Percentiles rank a stretch among this genome's conserved stretches.
Evolutionary conservation across 805 yeast genomes (phyloP).

Genomic region (Candida cerambycidarum): DNA sequence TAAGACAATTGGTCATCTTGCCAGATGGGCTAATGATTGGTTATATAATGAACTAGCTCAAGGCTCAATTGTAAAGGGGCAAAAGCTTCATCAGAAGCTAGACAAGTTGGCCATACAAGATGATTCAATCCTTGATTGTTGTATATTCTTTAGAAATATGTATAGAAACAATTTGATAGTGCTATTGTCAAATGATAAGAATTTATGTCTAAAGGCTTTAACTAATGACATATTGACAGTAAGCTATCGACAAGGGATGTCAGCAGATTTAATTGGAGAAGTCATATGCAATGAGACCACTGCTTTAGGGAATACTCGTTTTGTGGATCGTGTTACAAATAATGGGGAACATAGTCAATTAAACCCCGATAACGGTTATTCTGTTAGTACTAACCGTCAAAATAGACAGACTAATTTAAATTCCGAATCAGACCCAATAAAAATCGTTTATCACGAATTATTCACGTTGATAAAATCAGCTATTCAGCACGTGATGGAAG

Average conservation of each 20-base stretch:
- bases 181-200: constrained; percentile 77
- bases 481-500: constrained; percentile 50
- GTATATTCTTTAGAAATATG: constrained; percentile 56
- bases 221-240: constrained; percentile 66
- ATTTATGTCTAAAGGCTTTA: constrained; percentile 76
- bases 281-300: constrained; percentile 38
- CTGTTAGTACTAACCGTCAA: background rate
- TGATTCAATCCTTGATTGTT: constrained; percentile 85
- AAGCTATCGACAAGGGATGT: constrained; percentile 47
- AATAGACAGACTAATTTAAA: too few species aligned
- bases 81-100: constrained; percentile 54
- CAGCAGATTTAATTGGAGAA: constrained; percentile 42
- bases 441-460: constrained; percentile 41
- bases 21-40: constrained; percentile 80
- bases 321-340: too few species aligned
- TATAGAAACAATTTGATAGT: constrained; percentile 45
- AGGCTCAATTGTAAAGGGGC: constrained; percentile 54
- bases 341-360: too few species aligned
- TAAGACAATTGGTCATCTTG: constrained; percentile 51
- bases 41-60: constrained; percentile 59
- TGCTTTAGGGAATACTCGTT: constrained; percentile 3
- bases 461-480: constrained; percentile 42
- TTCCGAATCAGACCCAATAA: constrained; percentile 18
- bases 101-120: constrained; percentile 55
- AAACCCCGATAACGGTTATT: too few species aligned